Conservation (phyloP, 176 grass and related monocot genomes). For the Oryza longistaminata region DNA sequence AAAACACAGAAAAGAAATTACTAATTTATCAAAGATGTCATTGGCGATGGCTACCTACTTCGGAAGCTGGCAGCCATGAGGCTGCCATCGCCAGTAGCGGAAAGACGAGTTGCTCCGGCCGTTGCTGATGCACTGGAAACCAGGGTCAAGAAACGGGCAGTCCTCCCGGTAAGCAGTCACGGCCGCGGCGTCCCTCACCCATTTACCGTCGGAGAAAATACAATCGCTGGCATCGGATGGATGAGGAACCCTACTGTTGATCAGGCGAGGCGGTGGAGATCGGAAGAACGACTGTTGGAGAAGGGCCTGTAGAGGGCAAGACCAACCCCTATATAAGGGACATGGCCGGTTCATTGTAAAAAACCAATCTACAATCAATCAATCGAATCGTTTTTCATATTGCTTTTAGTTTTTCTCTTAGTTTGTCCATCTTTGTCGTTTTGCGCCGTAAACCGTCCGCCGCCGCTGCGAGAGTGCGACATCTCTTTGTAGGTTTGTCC, state of each 20-base stretch:
- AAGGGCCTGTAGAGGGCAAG: too few species aligned
- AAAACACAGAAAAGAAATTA: background rate
- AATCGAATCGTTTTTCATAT: too few species aligned
- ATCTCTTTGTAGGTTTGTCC: too few species aligned
- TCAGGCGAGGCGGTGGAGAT: background rate
- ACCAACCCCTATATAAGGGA: too few species aligned
- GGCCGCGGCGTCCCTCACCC: constrained; percentile 34
- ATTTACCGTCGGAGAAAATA: constrained; percentile 55
- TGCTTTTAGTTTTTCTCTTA: too few species aligned
- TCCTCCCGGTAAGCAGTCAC: constrained; percentile 36
- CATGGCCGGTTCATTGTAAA: too few species aligned
- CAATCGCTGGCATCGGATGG: background rate
- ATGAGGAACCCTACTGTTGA: background rate
- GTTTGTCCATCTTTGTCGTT: too few species aligned
- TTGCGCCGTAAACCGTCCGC: too few species aligned
- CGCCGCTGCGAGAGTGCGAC: too few species aligned
- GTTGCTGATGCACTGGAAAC: constrained; percentile 59
- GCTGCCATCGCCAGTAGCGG: constrained; percentile 54
- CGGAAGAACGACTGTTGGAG: constrained; percentile 10
- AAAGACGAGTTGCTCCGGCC: constrained; percentile 41
- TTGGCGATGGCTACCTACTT: constrained; percentile 31
- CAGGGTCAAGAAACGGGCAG: constrained; percentile 67
- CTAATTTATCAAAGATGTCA: background rate
- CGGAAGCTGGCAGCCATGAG: constrained; percentile 46
- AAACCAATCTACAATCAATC: too few species aligned